These are phyloP conservation scores for Wickerhamia fluorescens DNA, from an alignment of 805 yeast genomes.

Conservation along the genomic window DNA sequence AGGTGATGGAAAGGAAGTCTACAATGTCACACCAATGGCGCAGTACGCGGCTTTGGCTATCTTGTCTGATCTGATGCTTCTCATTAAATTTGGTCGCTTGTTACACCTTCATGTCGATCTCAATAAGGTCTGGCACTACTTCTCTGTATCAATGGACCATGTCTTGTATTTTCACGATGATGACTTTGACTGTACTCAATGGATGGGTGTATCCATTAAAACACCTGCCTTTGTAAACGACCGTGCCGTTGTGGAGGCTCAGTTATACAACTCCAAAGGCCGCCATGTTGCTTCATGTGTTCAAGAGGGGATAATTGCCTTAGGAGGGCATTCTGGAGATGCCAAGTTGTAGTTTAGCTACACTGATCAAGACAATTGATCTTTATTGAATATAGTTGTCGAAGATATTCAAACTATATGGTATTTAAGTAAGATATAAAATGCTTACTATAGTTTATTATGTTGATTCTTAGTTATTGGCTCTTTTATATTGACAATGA, in stretches of 20 bases:
- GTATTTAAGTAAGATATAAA: no score
- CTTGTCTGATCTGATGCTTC: slow-evolving; percentile 50
- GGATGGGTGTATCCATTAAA: slow-evolving; percentile 44
- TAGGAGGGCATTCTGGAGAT: no score
- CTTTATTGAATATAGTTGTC: no score
- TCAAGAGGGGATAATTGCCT: slow-evolving; percentile 73
- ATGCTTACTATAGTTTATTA: no score
- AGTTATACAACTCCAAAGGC: slow-evolving; percentile 44
- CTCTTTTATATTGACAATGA: no score
- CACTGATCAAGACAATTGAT: no score
- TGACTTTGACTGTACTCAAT: slow-evolving; percentile 42
- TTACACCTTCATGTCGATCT: slow-evolving; percentile 29
- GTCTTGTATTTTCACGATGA: slow-evolving; percentile 57
- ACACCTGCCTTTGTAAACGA: slow-evolving; percentile 45
- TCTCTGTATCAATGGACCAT: slow-evolving; percentile 61
- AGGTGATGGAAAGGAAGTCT: slow-evolving; percentile 9
- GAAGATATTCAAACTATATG: no score
- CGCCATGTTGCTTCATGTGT: slow-evolving; percentile 51
- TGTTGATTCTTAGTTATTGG: no score
- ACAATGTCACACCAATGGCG: no score
- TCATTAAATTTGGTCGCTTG: slow-evolving; percentile 46
- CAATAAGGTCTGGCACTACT: slow-evolving; percentile 20
- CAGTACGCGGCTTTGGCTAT: slow-evolving; percentile 54
- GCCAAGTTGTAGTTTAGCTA: no score
- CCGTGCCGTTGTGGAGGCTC: slow-evolving; percentile 51